A percentile compares a stretch with the other conserved stretches of the same genome.
These are phyloP conservation scores for Elymus sibiricus DNA, from an alignment of 176 grass and related monocot genomes.

Conservation along the genomic window DNA sequence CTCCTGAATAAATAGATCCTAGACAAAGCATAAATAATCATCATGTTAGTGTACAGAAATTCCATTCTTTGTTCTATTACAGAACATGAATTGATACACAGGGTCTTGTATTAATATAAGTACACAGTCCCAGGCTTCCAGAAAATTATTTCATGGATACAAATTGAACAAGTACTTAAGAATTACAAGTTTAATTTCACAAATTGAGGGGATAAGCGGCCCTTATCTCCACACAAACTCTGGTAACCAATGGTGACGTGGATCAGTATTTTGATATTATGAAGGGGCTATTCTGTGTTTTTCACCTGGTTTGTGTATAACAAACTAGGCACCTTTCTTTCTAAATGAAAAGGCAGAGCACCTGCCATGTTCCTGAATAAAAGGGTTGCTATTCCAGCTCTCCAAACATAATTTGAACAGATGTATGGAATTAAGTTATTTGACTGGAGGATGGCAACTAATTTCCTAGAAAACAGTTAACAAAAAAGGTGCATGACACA, in stretches of 20 bases:
- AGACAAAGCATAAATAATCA: slow-evolving; percentile 15
- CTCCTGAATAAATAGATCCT: slow-evolving; percentile 79
- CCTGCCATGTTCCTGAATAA: not conserved
- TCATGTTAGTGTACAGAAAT: not conserved
- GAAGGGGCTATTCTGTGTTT: not conserved
- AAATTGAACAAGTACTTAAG: not conserved
- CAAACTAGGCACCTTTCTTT: not conserved
- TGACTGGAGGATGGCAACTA: not conserved
- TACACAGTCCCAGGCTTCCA: not conserved
- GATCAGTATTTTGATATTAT: not conserved
- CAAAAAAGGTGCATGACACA: not conserved
- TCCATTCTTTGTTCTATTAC: not conserved
- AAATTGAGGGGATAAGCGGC: not conserved
- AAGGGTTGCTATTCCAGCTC: not conserved
- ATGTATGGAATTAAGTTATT: not conserved
- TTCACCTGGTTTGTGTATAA: not conserved
- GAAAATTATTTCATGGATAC: slow-evolving; percentile 9
- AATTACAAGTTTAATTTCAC: not conserved
- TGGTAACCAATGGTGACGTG: not conserved
- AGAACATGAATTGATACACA: not conserved
- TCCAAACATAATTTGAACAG: not conserved
- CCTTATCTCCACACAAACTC: not conserved
- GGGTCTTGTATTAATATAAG: not conserved
- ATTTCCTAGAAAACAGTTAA: not conserved
- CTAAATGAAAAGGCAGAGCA: not conserved